phyloP scores from a whole-genome alignment of 805 yeast species.

The Metschnikowia rubicola region DNA sequence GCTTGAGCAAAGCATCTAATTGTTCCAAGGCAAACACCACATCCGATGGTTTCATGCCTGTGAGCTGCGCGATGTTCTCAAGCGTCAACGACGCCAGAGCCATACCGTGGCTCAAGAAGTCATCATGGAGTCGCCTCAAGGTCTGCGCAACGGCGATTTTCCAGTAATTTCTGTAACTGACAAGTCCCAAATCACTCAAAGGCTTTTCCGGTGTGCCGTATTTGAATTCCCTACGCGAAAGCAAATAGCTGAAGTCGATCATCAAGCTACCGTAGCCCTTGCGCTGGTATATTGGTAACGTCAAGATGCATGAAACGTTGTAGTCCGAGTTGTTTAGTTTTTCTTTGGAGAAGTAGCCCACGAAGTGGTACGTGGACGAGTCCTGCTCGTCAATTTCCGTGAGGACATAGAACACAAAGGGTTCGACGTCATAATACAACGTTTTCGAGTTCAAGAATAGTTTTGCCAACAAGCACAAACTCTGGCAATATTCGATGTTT shows the following conservation, averaged over 20 bases:
- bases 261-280: slow-evolving; percentile 86
- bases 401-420: slow-evolving; percentile 83
- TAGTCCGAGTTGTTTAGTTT: slow-evolving; percentile 69
- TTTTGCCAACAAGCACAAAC: slow-evolving; percentile 84
- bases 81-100: slow-evolving; percentile 42
- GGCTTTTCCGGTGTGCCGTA: slow-evolving; percentile 97
- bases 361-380: slow-evolving; percentile 60
- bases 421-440: slow-evolving; percentile 91
- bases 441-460: slow-evolving; percentile 88
- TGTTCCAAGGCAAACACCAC: slow-evolving; percentile 84
- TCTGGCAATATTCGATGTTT: slow-evolving; percentile 79
- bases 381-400: slow-evolving; percentile 57
- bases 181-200: slow-evolving; percentile 76
- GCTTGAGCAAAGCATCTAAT: slow-evolving; percentile 54
- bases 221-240: slow-evolving; percentile 70
- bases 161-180: slow-evolving; percentile 89
- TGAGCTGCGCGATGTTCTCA: slow-evolving; percentile 56
- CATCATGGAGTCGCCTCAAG: slow-evolving; percentile 29
- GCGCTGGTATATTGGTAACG: slow-evolving; percentile 83
- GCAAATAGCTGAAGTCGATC: slow-evolving; percentile 83
- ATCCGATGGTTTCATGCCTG: slow-evolving; percentile 88
- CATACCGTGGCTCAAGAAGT: slow-evolving; percentile 11
- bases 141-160: slow-evolving; percentile 56
- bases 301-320: slow-evolving; percentile 86
- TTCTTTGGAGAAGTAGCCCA: slow-evolving; percentile 94